phyloP scores from a whole-genome alignment of 257 asterid genomes.

The Phtheirospermum japonicum region DNA sequence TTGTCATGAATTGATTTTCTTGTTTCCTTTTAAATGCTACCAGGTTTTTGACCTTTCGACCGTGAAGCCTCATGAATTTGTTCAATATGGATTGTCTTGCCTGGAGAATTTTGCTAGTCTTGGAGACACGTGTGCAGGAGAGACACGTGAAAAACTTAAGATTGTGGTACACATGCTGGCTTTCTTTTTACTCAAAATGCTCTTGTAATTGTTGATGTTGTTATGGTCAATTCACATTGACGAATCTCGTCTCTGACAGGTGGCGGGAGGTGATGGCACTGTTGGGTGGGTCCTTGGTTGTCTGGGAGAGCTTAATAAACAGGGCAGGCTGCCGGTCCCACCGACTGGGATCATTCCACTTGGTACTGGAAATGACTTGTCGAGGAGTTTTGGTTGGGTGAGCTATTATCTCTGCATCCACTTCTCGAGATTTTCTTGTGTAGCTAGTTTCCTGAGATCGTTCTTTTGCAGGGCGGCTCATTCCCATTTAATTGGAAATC shows the following conservation, averaged over 20 bases:
- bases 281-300: constrained; percentile 99
- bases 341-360: constrained; percentile 88
- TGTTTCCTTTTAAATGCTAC: constrained; percentile 29
- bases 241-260: constrained; percentile 49
- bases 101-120: constrained; percentile 75
- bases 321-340: constrained; percentile 67
- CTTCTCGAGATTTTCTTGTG: neutral
- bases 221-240: constrained; percentile 15
- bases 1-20: too few relatives aligned
- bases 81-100: constrained; percentile 86
- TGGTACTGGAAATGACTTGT: constrained; percentile 97
- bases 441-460: constrained; percentile 28
- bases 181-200: neutral
- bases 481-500: constrained; percentile 95
- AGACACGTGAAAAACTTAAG: constrained; percentile 77
- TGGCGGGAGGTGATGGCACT: constrained; percentile 99
- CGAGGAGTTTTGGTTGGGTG: constrained; percentile 98
- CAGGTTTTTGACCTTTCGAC: constrained; percentile 92
- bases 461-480: constrained; percentile 74
- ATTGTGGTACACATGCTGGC: constrained; percentile 60
- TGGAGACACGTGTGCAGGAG: constrained; percentile 83
- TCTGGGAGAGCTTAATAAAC: constrained; percentile 74
- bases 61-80: constrained; percentile 95
- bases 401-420: constrained; percentile 29
- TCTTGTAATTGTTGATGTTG: constrained; percentile 15